Evolutionary conservation across 2,329 filamentous ascomycete species (phyloP).

Genomic region (Nigrospora oryzae): DNA sequence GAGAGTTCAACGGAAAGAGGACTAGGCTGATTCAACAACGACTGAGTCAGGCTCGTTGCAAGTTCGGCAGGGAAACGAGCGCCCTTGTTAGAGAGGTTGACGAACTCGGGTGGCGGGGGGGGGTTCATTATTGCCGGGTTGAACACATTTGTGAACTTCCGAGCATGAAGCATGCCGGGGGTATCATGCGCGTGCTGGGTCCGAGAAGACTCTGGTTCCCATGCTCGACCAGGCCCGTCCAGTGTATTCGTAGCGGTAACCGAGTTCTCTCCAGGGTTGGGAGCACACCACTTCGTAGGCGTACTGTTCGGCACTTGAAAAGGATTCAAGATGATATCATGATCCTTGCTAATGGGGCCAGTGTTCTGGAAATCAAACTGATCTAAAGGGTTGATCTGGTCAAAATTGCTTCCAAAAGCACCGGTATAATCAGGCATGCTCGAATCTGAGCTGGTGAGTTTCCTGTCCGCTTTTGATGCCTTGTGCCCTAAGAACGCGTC

Average conservation of each 20-base stretch:
- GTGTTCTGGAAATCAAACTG: slow-evolving; percentile 11
- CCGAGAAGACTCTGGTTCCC: not conserved
- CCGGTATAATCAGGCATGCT: slow-evolving; percentile 33
- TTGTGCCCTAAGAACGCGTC: slow-evolving; percentile 8
- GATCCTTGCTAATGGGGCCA: not conserved
- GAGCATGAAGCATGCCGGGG: not conserved
- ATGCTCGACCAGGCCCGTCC: too few relatives aligned
- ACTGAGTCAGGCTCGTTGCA: slow-evolving; percentile 34
- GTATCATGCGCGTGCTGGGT: not conserved
- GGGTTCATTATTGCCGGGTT: slow-evolving; percentile 8
- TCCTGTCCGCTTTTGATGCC: slow-evolving; percentile 13
- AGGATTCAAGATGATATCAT: not conserved
- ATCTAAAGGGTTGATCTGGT: slow-evolving; percentile 13
- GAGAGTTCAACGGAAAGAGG: slow-evolving; percentile 24
- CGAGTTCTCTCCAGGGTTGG: not conserved
- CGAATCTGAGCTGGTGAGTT: slow-evolving; percentile 25
- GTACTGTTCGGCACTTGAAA: not conserved
- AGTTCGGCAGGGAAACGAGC: slow-evolving; percentile 25
- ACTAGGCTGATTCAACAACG: slow-evolving; percentile 38
- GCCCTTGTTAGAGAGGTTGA: slow-evolving; percentile 9
- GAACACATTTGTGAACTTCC: not conserved
- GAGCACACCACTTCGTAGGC: not conserved
- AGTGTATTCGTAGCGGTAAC: too few relatives aligned
- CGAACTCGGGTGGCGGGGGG: slow-evolving; percentile 16
- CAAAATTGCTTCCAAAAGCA: slow-evolving; percentile 6